Evolutionary conservation across 108 stramenopile genomes (phyloP).

Genomic region (Skeletonema marinoi): DNA sequence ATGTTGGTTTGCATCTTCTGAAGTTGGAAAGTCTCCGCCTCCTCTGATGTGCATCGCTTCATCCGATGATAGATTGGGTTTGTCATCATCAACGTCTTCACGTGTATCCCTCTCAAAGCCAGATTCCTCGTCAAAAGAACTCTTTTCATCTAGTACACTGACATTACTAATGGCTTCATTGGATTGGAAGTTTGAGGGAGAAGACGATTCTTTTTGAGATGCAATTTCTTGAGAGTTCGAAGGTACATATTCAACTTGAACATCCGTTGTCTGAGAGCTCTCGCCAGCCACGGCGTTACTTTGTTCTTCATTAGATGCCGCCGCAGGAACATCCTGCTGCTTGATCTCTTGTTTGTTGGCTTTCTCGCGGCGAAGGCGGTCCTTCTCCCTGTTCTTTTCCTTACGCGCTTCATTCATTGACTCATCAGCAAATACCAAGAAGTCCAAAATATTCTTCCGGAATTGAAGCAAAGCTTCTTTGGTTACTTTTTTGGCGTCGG

Average conservation of each 20-base stretch:
- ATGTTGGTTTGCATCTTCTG: conserved; percentile 2
- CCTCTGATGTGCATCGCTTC: conserved; percentile 44
- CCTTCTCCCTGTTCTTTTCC: conserved; percentile 47
- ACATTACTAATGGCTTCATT: neutral
- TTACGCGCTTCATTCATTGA: conserved; percentile 55
- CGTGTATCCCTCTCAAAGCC: neutral
- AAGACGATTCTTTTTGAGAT: neutral
- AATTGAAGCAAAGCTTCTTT: conserved; percentile 61
- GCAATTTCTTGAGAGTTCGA: neutral
- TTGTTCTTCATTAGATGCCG: neutral
- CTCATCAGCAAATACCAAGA: conserved; percentile 41
- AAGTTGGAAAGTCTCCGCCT: conserved; percentile 12
- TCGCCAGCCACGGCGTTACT: neutral
- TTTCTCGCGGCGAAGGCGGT: conserved; percentile 11
- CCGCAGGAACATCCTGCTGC: neutral
- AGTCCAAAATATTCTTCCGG: conserved; percentile 53
- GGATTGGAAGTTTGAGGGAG: neutral
- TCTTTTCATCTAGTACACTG: neutral
- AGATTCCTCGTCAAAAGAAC: neutral
- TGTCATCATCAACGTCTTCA: neutral
- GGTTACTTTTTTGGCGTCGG: neutral
- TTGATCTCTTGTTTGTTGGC: conserved; percentile 27
- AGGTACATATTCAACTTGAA: neutral
- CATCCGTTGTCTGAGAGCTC: neutral
- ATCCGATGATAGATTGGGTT: neutral